Evolutionary conservation across 148 eudicot species (phyloP), one percentile per base, ranked within the genome.

Genomic region (Silene conica): DNA sequence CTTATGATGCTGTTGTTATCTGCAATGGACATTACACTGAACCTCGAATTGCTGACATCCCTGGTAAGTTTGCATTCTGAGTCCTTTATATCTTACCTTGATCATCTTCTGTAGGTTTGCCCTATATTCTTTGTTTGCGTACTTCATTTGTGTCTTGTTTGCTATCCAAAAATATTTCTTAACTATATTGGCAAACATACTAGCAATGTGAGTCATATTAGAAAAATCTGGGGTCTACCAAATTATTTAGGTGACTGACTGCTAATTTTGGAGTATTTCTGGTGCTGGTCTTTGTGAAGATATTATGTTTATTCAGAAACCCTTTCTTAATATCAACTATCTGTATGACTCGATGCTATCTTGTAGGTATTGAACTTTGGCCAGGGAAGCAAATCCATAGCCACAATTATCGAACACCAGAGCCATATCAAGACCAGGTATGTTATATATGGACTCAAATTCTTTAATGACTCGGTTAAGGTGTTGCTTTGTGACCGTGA

Each of bases 301-400:
- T n/a, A 60, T 18, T 22, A 73, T 21, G 20, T 48, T 7, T 12
- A 20, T 21, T 22, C 10, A 46, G 71, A 68, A 12, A 8, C 46
- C 18, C 20, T 28, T 19, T 31, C 71, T 16, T 43, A 18, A 55
- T 8, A 0, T 0, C 67, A 11, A 15, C 23, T 1, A 19, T 34
- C 16, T 50, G 3, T 21, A 43, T 70, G 63, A 38, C 22, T 48
- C 16, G 55, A 65, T 62, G 22, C 45, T 48, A 70, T 65, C 28
- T 58, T 75, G 61, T 78, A 93, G 97, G 98, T 22, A 85, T 89
- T 75, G 89, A 88, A 55, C 72, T 1, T 31, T 94, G 98, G 98
- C 98, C 98, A 4, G 98, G 97, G 55, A 84, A 71, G 77, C 93
- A 94, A 81, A 87, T 94, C 66, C 98, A 91, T 76, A 94, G 98